Evolutionary conservation across 208 protist genomes (phyloP), one percentile per base, ranked within the genome.

Genomic region (Trypanosoma avium): DNA sequence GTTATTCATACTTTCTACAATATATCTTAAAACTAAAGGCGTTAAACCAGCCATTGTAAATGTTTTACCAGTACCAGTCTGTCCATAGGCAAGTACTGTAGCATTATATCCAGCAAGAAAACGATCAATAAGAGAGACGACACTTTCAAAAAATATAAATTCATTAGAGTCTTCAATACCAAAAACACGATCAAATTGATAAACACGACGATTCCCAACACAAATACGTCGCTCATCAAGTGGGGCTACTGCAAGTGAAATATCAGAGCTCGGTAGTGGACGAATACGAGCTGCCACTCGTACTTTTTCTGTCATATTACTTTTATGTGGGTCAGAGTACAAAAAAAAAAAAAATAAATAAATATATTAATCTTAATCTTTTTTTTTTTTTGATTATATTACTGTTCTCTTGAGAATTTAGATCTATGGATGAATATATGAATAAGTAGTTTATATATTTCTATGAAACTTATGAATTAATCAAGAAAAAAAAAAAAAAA

Each of bases 61-160:
- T 17, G 95, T 98, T 67, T 98, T 98, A 30, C 97, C 97, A 2
- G 88, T 94, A 3, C 94, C 92, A 9, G 95, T 98, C 71, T 98
- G 97, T 1, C 95, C 97, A 69, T 98, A 98, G 22, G 92, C 93
- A 35, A 98, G 79, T 21, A 97, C 79, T 3, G 94, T 97, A 8
- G 92, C 76, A 50, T 97, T 97, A 73, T 86, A 97, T 40, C 94
- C 94, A 50, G 76, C 53, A 22, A 97, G 76, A 47, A 94, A 90
- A n/a, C 67, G 71, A 3, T 79, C 60, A 0, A 97, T 70, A 4
- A 98, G 69, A 21, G 87, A 71, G 10, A 45, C 32, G 0, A 98
- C 90, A 50, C 65, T 77, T 7, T 82, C 73, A 27, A 66, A 49
- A 70, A 90, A 98, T 15, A 98, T 75, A 17, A 81, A 38, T 13